Conservation (phyloP, 768 basidiomycete species). For the Pleurotus giganteus region DNA sequence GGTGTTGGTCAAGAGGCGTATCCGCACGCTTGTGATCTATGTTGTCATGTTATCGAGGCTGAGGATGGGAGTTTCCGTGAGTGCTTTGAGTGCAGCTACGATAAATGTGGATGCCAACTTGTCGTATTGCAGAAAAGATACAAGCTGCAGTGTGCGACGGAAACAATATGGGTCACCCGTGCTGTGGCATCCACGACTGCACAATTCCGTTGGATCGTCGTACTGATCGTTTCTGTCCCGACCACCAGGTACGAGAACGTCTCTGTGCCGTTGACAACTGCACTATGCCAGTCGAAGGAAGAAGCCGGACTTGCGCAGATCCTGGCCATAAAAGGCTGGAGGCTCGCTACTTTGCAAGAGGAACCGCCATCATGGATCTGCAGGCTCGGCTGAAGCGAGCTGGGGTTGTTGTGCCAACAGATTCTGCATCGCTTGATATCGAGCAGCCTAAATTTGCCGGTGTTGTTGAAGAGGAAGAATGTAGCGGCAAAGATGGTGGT, state of each 20-base stretch:
- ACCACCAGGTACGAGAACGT: not conserved
- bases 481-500: not conserved
- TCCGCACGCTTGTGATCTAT: constrained; percentile 16
- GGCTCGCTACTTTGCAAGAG: constrained; percentile 3
- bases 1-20: constrained; percentile 14
- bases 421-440: not conserved
- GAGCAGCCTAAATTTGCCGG: not conserved
- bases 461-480: not conserved
- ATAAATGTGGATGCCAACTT: not conserved
- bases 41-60: constrained; percentile 2
- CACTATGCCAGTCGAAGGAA: not conserved
- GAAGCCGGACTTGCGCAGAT: constrained; percentile 11
- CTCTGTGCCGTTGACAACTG: constrained; percentile 14
- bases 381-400: constrained; percentile 11
- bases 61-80: not conserved
- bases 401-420: constrained; percentile 10
- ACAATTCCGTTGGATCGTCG: constrained; percentile 9
- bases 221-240: constrained; percentile 11
- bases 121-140: not conserved
- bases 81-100: not conserved
- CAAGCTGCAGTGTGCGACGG: constrained; percentile 14
- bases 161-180: constrained; percentile 15
- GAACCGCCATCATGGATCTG: constrained; percentile 13
- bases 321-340: constrained; percentile 12
- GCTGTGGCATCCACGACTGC: constrained; percentile 14